Evolutionary conservation across 116 monocot genomes (phyloP).

Genomic region (Posidonia oceanica): DNA sequence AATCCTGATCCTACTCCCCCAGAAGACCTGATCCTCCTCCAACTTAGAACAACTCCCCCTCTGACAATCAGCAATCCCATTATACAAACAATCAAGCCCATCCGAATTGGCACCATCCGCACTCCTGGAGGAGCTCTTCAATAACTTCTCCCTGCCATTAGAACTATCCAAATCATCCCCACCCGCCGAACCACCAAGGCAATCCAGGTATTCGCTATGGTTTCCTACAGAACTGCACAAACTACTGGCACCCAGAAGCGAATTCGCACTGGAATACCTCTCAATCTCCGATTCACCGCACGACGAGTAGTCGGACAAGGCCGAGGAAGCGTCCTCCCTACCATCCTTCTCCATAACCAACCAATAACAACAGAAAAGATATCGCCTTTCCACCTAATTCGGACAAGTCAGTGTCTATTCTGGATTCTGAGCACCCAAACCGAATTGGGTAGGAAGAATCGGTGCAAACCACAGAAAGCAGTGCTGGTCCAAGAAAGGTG

Average conservation of each 20-base stretch:
- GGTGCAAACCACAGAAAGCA: no score
- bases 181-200: neutral
- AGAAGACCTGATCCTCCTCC: neutral
- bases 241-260: slow-evolving; percentile 57
- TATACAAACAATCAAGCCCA: slow-evolving; percentile 4
- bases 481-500: no score
- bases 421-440: neutral
- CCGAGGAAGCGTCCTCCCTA: slow-evolving; percentile 9
- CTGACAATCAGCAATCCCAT: neutral
- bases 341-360: slow-evolving; percentile 1
- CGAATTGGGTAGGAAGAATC: neutral
- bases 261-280: slow-evolving; percentile 78
- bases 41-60: neutral
- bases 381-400: neutral
- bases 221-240: slow-evolving; percentile 42
- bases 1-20: slow-evolving; percentile 4
- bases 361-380: neutral
- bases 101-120: neutral
- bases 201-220: slow-evolving; percentile 26
- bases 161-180: slow-evolving; percentile 3
- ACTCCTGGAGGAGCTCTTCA: neutral
- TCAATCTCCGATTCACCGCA: slow-evolving; percentile 80
- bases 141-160: neutral
- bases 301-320: slow-evolving; percentile 44
- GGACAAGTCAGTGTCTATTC: neutral